A percentile compares a stretch with the other conserved stretches of the same genome.
Evolutionary conservation across 352 stramenopile species (phyloP).

Genomic region (Pythium dissotocum): DNA sequence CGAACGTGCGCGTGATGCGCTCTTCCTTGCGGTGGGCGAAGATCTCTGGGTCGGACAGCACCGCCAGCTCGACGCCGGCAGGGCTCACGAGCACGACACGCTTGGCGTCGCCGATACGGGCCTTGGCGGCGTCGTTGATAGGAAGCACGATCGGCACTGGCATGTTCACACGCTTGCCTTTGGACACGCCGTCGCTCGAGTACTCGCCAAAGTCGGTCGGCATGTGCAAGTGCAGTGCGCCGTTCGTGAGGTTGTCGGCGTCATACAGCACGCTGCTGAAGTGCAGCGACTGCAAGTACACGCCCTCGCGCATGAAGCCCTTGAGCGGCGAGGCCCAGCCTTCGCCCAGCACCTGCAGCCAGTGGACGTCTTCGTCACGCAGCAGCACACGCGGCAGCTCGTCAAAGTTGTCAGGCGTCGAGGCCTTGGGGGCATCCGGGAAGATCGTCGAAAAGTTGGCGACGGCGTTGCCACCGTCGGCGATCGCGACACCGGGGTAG

Average conservation of each 20-base stretch:
- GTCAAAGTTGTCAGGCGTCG: slow-evolving; percentile 31
- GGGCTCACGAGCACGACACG: slow-evolving; percentile 94
- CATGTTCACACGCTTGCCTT: slow-evolving; percentile 92
- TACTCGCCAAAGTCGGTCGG: slow-evolving; percentile 94
- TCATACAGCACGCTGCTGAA: slow-evolving; percentile 97
- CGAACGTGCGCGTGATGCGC: slow-evolving; percentile 97
- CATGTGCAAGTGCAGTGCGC: slow-evolving; percentile 73
- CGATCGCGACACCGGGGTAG: slow-evolving; percentile 76
- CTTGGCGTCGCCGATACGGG: slow-evolving; percentile 71
- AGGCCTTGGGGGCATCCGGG: slow-evolving; percentile 41
- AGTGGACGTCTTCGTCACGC: slow-evolving; percentile 98
- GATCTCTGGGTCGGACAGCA: slow-evolving; percentile 94
- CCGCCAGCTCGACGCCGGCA: slow-evolving; percentile 92
- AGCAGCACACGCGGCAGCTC: slow-evolving; percentile 92
- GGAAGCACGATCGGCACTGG: slow-evolving; percentile 97
- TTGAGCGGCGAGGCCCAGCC: slow-evolving; percentile 95
- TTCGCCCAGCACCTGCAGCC: slow-evolving; percentile 97
- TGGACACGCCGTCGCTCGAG: slow-evolving; percentile 73
- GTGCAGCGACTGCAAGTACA: slow-evolving; percentile 96
- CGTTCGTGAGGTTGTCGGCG: slow-evolving; percentile 94
- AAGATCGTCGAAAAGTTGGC: slow-evolving; percentile 59
- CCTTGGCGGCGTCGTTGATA: slow-evolving; percentile 93
- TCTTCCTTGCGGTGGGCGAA: slow-evolving; percentile 98
- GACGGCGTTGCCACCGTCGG: slow-evolving; percentile 88
- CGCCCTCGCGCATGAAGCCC: slow-evolving; percentile 98